phyloP scores from a whole-genome alignment of 306 rosid species.

The Quillaja saponaria region DNA sequence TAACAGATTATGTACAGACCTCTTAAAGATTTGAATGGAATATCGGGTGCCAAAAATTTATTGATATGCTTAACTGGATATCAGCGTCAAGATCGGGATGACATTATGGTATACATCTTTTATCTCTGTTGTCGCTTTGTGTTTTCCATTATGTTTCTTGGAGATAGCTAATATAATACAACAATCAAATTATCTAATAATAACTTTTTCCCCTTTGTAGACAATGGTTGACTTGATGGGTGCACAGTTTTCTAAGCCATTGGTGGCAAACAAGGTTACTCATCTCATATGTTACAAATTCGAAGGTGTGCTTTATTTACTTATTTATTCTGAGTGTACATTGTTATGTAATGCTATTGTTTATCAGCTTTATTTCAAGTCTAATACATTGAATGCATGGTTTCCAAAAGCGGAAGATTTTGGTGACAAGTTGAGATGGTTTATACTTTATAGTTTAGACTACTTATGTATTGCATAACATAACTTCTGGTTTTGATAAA shows the following conservation, averaged over 20 bases:
- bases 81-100: conserved; percentile 89
- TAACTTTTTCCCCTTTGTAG: conserved; percentile 36
- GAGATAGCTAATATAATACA: not conserved
- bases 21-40: conserved; percentile 63
- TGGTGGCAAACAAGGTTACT: conserved; percentile 86
- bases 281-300: conserved; percentile 95
- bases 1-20: conserved; percentile 83
- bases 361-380: too few species aligned
- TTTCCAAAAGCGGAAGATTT: too few species aligned
- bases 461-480: too few species aligned
- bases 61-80: conserved; percentile 88
- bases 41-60: conserved; percentile 66
- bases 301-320: conserved; percentile 62
- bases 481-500: too few species aligned
- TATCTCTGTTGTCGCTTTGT: conserved; percentile 5
- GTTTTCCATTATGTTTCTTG: conserved; percentile 11
- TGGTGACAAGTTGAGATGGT: too few species aligned
- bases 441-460: too few species aligned
- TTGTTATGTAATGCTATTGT: not conserved
- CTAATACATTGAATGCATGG: too few species aligned
- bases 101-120: conserved; percentile 63
- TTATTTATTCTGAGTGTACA: not conserved
- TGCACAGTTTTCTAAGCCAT: conserved; percentile 81
- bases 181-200: not conserved
- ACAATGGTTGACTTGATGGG: conserved; percentile 86